Conservation (phyloP, 495 filamentous ascomycete species). For the Margaritispora aquatica region DNA sequence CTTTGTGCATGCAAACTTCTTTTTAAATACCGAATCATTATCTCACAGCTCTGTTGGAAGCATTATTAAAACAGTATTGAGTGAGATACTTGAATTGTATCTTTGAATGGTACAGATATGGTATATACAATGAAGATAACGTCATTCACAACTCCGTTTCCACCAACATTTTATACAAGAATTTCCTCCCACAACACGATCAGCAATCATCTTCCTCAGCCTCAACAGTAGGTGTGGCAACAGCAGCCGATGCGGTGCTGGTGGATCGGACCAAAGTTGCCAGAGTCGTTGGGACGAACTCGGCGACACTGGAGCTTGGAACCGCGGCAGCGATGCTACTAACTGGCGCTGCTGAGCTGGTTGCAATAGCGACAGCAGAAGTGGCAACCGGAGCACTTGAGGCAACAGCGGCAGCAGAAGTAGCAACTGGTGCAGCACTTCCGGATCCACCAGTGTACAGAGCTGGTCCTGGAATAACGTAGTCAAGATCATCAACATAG, state of each 20-base stretch:
- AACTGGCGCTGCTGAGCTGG: background rate
- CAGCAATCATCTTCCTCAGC: background rate
- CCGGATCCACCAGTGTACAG: background rate
- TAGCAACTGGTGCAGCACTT: background rate
- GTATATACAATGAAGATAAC: no score
- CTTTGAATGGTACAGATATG: no score
- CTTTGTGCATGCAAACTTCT: no score
- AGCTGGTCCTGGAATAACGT: background rate
- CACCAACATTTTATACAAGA: background rate
- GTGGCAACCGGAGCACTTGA: background rate
- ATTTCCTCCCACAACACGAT: background rate
- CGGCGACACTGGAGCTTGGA: background rate
- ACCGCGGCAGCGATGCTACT: background rate
- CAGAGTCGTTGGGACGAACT: background rate
- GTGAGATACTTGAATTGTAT: no score
- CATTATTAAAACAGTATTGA: no score
- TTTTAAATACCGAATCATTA: no score
- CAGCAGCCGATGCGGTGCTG: background rate
- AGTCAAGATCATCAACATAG: constrained; percentile 31
- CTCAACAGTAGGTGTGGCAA: background rate
- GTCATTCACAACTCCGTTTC: no score
- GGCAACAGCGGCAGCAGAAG: background rate
- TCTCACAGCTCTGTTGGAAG: no score
- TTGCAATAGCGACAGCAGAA: background rate
- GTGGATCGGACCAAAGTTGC: background rate